Conservation (phyloP, 75 land plant genomes). For the Gnetum montanum region DNA sequence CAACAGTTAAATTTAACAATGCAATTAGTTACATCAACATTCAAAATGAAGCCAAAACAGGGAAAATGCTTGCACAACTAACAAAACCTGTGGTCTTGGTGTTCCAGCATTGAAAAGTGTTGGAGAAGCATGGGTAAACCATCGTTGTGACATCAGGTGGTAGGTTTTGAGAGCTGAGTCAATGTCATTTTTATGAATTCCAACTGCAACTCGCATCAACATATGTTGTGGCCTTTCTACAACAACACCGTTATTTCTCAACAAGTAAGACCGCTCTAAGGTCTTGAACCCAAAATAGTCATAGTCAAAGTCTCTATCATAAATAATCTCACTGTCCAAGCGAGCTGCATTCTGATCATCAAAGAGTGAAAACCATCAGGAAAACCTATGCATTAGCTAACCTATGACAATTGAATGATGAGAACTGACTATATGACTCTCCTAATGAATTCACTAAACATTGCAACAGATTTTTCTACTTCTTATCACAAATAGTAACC, state of each 20-base stretch:
- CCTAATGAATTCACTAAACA: not conserved
- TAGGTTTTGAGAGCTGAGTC: slow-evolving; percentile 79
- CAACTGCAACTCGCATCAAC: slow-evolving; percentile 96
- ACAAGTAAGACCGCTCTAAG: slow-evolving; percentile 89
- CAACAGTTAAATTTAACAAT: not conserved
- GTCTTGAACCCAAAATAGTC: slow-evolving; percentile 97
- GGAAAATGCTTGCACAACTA: not conserved
- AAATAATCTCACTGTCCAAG: slow-evolving; percentile 91
- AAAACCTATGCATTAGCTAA: not conserved
- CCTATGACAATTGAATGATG: not conserved
- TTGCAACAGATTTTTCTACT: not conserved
- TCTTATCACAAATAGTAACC: not conserved
- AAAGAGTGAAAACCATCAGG: not conserved
- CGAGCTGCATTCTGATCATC: slow-evolving; percentile 73
- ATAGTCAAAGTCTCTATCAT: slow-evolving; percentile 93
- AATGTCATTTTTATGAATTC: slow-evolving; percentile 85
- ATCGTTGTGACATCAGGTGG: slow-evolving; percentile 90
- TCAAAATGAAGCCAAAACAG: not conserved
- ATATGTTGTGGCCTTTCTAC: slow-evolving; percentile 97
- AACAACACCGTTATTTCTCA: slow-evolving; percentile 68
- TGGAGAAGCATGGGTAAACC: slow-evolving; percentile 99
- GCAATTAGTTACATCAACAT: not conserved
- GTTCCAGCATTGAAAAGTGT: slow-evolving; percentile 97
- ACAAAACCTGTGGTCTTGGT: slow-evolving; percentile 82
- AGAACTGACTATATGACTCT: not conserved